Base-by-base conservation (phyloP, 78 protist species). In the Speleostelium caveatum region DNA sequence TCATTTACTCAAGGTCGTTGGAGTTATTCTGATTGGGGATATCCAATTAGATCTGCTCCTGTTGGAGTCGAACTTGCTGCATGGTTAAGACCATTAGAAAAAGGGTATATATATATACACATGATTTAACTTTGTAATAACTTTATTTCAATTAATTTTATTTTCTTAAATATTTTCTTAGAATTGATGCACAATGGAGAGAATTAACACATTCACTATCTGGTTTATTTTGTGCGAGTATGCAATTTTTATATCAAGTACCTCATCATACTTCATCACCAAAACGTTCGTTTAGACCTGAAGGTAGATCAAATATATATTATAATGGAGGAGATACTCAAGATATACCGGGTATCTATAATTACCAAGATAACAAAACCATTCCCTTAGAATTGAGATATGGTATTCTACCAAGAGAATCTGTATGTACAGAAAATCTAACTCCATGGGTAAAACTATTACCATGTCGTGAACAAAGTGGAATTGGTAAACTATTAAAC, bases 361-460 rank as follows among this genome's bases (percentile, higher is more conserved):
- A 45, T 19, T 7, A 38, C 7, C 28, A 17, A 0, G 62, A 65
- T 30, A 32, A 74, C 16, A 38, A 16, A n/a, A 66, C 74, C 0
- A 78, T 38, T 35, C 79, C 86, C 33, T 75, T 68, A 58, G 58
- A 71, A 71, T 59, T 74, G n/a, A 85, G 89, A 60, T 87, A 80
- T 36, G 96, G 91, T 19, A 63, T 69, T 4, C 39, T 96, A 41
- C 94, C 96, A 17, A 86, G 97, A n/a, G 97, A 96, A 63, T 78
- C 85, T 0, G 96, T 92, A 22, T 96, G 97, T 75, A 96, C 96
- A 6, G 97, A 96, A 73, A 96, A 96, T 85, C 86, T 96, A 41
- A 92, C 97, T 19, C 97, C 97, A 19, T 94, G 96, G 96, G 35
- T 87, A 42, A 96, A 96, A 51, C 87, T 93, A 14, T 89, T 94